These are phyloP conservation scores for Alternaria ethzedia DNA, from an alignment of 2,329 filamentous ascomycete species.

Conservation along the genomic window DNA sequence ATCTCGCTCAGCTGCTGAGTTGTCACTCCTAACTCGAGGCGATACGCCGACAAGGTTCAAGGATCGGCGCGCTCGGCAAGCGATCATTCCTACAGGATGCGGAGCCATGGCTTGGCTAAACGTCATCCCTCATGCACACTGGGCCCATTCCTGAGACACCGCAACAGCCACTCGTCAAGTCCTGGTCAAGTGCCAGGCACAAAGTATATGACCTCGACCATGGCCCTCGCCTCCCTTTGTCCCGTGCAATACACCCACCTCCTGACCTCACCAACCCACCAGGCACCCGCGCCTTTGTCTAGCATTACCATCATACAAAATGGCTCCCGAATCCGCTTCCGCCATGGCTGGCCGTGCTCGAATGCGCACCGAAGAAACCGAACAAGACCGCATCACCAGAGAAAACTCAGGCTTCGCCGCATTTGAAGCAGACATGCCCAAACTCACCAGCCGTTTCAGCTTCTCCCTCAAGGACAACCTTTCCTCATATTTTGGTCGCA, in stretches of 20 bases:
- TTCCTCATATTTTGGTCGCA: slow-evolving; percentile 47
- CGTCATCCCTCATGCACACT: slow-evolving; percentile 18
- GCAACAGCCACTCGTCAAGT: slow-evolving; percentile 16
- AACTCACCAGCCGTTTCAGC: slow-evolving; percentile 39
- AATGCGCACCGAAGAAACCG: slow-evolving; percentile 39
- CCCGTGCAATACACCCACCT: slow-evolving; percentile 44
- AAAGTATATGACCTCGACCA: slow-evolving; percentile 23
- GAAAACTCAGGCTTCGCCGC: slow-evolving; percentile 37
- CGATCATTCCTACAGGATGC: slow-evolving; percentile 5
- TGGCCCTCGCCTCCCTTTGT: slow-evolving; percentile 24
- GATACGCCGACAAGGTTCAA: slow-evolving; percentile 2
- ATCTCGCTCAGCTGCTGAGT: slow-evolving; percentile 2
- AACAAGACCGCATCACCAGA: slow-evolving; percentile 43
- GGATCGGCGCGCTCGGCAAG: slow-evolving; percentile 5
- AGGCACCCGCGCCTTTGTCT: slow-evolving; percentile 26
- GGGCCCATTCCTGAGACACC: slow-evolving; percentile 15
- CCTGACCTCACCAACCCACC: slow-evolving; percentile 38
- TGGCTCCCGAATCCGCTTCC: slow-evolving; percentile 30
- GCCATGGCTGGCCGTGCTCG: slow-evolving; percentile 39
- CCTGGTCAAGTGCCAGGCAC: slow-evolving; percentile 22
- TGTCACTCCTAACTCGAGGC: not conserved
- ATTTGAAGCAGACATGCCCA: slow-evolving; percentile 48
- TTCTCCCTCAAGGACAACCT: slow-evolving; percentile 49
- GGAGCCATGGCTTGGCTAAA: slow-evolving; percentile 10
- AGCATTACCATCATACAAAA: slow-evolving; percentile 28